Base-by-base conservation (phyloP, 768 basidiomycete genomes). In the Xerocomellus intermedius region DNA sequence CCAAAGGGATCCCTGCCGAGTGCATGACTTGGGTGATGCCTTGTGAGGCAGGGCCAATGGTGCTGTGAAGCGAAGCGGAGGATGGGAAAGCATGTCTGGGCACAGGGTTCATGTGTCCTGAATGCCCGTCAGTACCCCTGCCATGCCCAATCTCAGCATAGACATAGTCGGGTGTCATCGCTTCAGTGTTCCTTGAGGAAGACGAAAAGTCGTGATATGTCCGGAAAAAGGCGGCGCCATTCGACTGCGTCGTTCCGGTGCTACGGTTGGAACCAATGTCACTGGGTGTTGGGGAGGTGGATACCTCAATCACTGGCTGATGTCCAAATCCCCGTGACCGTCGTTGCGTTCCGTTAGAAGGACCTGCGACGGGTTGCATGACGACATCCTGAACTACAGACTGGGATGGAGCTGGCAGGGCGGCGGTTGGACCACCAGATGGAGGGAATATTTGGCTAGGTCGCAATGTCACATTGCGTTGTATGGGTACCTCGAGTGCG, bases 131-230 rank as follows among this genome's bases (percentile, higher is more conserved):
- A 19, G 78, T 72, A 6, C 86, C 86, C 28, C 85, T 78, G 4
- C 86, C 87, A 64, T 89, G 87, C 3, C 86, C 87, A 55, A 89
- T 85, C 66, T 91, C 89, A 6, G 88, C 86, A 57, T 79, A 89
- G 60, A 86, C 79, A 48, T 88, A 77, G 62, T 90, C 89, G 22
- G 87, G 88, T 16, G 87, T 90, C 66, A 84, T 70, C 17, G 81
- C 79, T 41, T 86, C 85, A 56, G 78, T 77, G 59, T 74, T 74
- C 49, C 75, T 69, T 38, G 77, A 73, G 0, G 76, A 71, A n/a
- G 73, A 63, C 16, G 64, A 66, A 10, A 74, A 61, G 24, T 80
- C 79, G 38, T 82, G 77, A 62, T 84, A 85, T 26, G 79, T 77
- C 30, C 82, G 79, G 68, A 86, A 88, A 68, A 87, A 81, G 65